Conservation (phyloP, 2,329 filamentous ascomycete species). For the Ophiognomonia clavigignenti-juglandacearum region DNA sequence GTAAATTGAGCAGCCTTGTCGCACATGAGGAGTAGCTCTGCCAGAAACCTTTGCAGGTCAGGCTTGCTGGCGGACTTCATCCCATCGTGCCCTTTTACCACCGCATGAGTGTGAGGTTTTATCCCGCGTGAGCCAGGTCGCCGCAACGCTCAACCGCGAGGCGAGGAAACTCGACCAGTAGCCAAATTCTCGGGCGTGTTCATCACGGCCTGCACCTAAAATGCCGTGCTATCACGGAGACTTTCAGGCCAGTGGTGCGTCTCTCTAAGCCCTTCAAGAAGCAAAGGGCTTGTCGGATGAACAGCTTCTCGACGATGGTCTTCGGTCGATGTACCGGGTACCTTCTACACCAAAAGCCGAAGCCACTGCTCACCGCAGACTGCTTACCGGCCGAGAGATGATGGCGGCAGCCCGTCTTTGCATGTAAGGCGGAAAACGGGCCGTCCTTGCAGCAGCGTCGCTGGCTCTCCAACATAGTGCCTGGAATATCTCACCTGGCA, state of each 20-base stretch:
- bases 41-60: too few species aligned
- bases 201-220: not conserved
- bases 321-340: not conserved
- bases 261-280: too few species aligned
- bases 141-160: not conserved
- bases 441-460: conserved; percentile 28
- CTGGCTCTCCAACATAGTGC: conserved; percentile 22
- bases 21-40: too few species aligned
- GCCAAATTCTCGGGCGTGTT: not conserved
- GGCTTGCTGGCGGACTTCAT: too few species aligned
- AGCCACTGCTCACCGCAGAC: conserved; percentile 4
- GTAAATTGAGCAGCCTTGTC: too few species aligned
- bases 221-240: not conserved
- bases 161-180: not conserved
- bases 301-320: not conserved
- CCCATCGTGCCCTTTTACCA: too few species aligned
- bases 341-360: conserved; percentile 6
- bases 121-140: too few species aligned
- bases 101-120: too few species aligned
- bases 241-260: not conserved
- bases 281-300: not conserved
- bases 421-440: conserved; percentile 33
- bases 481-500: conserved; percentile 12
- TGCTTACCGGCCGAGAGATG: conserved; percentile 7
- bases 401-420: conserved; percentile 5